Conservation (phyloP, 2,329 filamentous ascomycete genomes). For the Stachybotrys elegans region DNA sequence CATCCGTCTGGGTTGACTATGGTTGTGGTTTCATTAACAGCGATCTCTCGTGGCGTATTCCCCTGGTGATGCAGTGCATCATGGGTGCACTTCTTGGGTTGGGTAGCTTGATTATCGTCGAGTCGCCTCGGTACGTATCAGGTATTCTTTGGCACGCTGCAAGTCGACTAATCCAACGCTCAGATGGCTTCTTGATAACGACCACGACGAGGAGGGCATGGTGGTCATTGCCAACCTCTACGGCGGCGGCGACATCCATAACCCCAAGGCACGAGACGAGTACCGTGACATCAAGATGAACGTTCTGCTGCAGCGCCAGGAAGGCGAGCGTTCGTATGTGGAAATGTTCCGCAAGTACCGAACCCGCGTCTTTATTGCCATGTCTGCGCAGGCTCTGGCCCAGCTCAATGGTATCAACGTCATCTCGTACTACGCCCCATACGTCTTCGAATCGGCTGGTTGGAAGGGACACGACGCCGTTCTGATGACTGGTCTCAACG, state of each 20-base stretch:
- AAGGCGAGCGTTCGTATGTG: constrained; percentile 83
- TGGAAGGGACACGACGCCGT: constrained; percentile 88
- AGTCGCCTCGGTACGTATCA: constrained; percentile 91
- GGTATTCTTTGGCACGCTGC: constrained; percentile 9
- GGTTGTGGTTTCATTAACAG: constrained; percentile 86
- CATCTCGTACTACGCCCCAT: constrained; percentile 96
- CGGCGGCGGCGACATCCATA: constrained; percentile 91
- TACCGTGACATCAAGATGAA: constrained; percentile 99
- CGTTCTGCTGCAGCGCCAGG: constrained; percentile 86
- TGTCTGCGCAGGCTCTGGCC: constrained; percentile 93
- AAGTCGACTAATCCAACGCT: constrained; percentile 12
- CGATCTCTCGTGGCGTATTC: constrained; percentile 85
- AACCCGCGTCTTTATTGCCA: constrained; percentile 93
- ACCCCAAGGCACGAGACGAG: constrained; percentile 86
- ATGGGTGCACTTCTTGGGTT: constrained; percentile 85
- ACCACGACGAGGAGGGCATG: constrained; percentile 97
- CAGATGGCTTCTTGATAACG: constrained; percentile 95
- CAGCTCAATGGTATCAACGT: constrained; percentile 99
- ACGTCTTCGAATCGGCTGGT: constrained; percentile 95
- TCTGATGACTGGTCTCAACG: constrained; percentile 96
- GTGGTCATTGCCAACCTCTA: constrained; percentile 97
- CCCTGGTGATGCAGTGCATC: constrained; percentile 84
- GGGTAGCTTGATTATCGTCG: constrained; percentile 89
- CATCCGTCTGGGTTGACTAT: constrained; percentile 98
- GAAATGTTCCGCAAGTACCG: constrained; percentile 95